A percentile compares a stretch with the other conserved stretches of the same genome.
Evolutionary conservation across 2,329 filamentous ascomycete species (phyloP).

Genomic region (Xylariaceae sp.): DNA sequence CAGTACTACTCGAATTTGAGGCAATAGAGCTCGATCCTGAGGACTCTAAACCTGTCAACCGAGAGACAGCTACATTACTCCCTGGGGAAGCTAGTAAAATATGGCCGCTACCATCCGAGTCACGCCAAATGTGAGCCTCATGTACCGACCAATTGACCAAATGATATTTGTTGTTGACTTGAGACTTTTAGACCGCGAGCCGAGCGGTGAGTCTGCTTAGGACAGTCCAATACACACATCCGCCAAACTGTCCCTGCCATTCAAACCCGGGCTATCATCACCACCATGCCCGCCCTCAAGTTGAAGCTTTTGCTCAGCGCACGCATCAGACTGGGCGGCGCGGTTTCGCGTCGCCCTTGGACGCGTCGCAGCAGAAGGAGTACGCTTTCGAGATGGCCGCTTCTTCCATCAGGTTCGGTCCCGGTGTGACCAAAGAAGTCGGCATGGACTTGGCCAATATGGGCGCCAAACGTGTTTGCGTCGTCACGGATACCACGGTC

Average conservation of each 20-base stretch:
- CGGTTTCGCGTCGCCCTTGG: constrained; percentile 70
- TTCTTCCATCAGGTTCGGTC: constrained; percentile 88
- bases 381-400: constrained; percentile 99
- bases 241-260: constrained; percentile 87
- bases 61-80: too few relatives aligned
- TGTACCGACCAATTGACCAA: neutral
- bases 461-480: constrained; percentile 78
- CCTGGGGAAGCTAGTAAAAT: too few relatives aligned
- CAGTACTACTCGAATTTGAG: too few relatives aligned
- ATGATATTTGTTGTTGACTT: constrained; percentile 2
- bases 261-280: constrained; percentile 81
- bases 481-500: constrained; percentile 86
- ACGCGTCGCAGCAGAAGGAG: constrained; percentile 73
- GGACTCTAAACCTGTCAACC: too few relatives aligned
- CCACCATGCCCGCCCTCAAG: constrained; percentile 54
- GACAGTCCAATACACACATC: constrained; percentile 87
- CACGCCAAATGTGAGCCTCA: constrained; percentile 32
- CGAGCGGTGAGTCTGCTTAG: constrained; percentile 71
- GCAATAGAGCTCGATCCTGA: too few relatives aligned
- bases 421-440: constrained; percentile 89
- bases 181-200: constrained; percentile 48
- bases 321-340: constrained; percentile 37
- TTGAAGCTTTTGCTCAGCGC: constrained; percentile 39
- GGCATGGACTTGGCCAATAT: constrained; percentile 97
- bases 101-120: constrained; percentile 34